These are phyloP conservation scores for Millerozyma acaciae DNA, from an alignment of 805 yeast species.

Conservation along the genomic window DNA sequence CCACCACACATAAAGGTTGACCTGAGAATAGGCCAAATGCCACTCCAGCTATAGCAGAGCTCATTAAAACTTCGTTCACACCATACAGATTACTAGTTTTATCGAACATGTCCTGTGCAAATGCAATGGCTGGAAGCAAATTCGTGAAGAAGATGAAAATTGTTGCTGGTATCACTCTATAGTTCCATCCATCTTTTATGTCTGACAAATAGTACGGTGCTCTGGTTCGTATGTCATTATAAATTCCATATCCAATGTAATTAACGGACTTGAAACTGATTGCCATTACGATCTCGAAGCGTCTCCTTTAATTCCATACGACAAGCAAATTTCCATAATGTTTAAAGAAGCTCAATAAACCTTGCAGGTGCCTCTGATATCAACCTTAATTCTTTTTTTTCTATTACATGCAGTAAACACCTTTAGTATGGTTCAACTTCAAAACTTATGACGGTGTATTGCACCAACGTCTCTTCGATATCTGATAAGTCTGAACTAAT, in stretches of 20 bases:
- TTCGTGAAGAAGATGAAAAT: slow-evolving; percentile 85
- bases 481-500: no score
- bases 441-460: no score
- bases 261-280: no score
- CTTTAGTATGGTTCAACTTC: no score
- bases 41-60: slow-evolving; percentile 85
- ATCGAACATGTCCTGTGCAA: slow-evolving; percentile 96
- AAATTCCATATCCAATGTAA: slow-evolving; percentile 47
- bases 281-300: no score
- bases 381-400: no score
- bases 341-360: no score
- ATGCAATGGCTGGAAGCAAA: slow-evolving; percentile 87
- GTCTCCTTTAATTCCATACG: no score
- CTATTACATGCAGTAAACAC: no score
- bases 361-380: no score
- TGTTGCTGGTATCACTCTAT: slow-evolving; percentile 83
- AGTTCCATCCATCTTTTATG: slow-evolving; percentile 78
- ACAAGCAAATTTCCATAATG: no score
- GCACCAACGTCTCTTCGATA: no score
- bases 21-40: slow-evolving; percentile 84
- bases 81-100: slow-evolving; percentile 85
- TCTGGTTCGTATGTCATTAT: slow-evolving; percentile 47
- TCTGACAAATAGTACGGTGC: slow-evolving; percentile 72
- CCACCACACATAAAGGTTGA: slow-evolving; percentile 92
- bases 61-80: slow-evolving; percentile 79